These are phyloP conservation scores for Astraeus odoratus DNA, from an alignment of 768 basidiomycete genomes.

Conservation along the genomic window DNA sequence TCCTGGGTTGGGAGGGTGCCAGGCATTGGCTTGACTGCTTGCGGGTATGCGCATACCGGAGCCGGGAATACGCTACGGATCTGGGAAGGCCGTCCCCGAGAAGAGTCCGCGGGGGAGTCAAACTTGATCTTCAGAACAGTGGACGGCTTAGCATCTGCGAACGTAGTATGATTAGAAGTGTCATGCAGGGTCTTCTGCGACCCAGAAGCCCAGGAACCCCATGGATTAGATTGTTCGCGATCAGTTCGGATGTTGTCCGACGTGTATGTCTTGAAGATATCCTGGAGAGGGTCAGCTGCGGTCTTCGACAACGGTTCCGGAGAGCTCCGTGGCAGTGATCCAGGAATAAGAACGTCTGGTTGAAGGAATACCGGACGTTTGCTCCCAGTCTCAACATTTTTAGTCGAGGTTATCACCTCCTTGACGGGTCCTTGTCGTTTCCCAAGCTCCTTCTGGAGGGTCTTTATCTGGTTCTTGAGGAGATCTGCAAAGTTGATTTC, in stretches of 20 bases:
- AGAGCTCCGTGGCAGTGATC: too few species aligned
- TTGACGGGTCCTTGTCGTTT: conserved; percentile 19
- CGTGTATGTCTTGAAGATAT: background rate
- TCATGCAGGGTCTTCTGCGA: background rate
- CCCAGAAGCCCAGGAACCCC: background rate
- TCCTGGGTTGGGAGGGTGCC: conserved; percentile 13
- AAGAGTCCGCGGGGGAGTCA: background rate
- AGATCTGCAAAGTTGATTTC: conserved; percentile 43
- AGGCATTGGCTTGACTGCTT: conserved; percentile 15
- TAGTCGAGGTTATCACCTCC: background rate
- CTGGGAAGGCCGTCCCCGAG: background rate
- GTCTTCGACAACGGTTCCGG: background rate
- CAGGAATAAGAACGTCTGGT: background rate
- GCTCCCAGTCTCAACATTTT: background rate
- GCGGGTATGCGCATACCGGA: conserved; percentile 19
- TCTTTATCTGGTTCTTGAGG: conserved; percentile 53
- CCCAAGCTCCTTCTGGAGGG: conserved; percentile 61
- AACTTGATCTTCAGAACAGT: background rate
- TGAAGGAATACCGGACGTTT: background rate
- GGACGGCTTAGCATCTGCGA: background rate
- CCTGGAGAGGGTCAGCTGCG: background rate
- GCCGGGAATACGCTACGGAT: conserved; percentile 14
- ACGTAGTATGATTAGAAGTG: background rate
- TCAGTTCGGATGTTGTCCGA: background rate
- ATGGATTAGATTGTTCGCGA: background rate